Percentiles rank a stretch among this genome's conserved stretches.
Conservation (phyloP, 1,139 yeast species). For the Diutina sp. region DNA sequence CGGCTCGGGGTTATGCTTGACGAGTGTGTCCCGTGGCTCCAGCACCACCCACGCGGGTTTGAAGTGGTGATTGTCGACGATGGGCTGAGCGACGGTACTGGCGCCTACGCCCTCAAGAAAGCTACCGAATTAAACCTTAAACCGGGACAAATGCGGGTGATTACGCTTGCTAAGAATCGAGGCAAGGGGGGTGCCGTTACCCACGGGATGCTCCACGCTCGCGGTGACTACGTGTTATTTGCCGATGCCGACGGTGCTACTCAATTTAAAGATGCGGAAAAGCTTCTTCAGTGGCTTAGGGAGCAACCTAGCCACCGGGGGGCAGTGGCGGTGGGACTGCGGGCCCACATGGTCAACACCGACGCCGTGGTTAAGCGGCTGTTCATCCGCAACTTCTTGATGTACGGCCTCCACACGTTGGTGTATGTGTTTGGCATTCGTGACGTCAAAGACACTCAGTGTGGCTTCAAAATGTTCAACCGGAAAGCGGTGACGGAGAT, state of each 20-base stretch:
- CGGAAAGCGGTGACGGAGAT: constrained; percentile 48
- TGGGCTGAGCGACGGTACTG: constrained; percentile 78
- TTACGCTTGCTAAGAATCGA: constrained; percentile 57
- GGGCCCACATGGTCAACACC: constrained; percentile 94
- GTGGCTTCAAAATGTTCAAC: constrained; percentile 91
- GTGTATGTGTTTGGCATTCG: constrained; percentile 85
- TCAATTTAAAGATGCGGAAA: constrained; percentile 53
- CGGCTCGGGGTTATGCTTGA: constrained; percentile 66
- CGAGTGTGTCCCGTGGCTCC: constrained; percentile 55
- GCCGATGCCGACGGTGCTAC: constrained; percentile 99
- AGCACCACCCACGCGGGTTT: constrained; percentile 27
- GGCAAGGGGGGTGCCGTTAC: constrained; percentile 99
- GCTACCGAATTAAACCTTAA: constrained; percentile 34
- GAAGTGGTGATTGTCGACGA: constrained; percentile 87
- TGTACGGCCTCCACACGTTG: constrained; percentile 84
- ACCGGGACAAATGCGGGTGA: constrained; percentile 57
- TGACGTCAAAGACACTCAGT: constrained; percentile 82
- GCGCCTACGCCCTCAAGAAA: constrained; percentile 53
- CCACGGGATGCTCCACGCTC: constrained; percentile 70
- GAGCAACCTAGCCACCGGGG: constrained; percentile 11
- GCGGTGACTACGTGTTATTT: constrained; percentile 68
- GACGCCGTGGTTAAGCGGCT: constrained; percentile 94
- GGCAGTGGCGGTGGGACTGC: constrained; percentile 79
- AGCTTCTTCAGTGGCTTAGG: constrained; percentile 33
- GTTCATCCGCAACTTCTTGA: constrained; percentile 73